A percentile compares a stretch with the other conserved stretches of the same genome.
phyloP scores from a whole-genome alignment of 352 stramenopile genomes.

The Labyrinthula sp. region DNA sequence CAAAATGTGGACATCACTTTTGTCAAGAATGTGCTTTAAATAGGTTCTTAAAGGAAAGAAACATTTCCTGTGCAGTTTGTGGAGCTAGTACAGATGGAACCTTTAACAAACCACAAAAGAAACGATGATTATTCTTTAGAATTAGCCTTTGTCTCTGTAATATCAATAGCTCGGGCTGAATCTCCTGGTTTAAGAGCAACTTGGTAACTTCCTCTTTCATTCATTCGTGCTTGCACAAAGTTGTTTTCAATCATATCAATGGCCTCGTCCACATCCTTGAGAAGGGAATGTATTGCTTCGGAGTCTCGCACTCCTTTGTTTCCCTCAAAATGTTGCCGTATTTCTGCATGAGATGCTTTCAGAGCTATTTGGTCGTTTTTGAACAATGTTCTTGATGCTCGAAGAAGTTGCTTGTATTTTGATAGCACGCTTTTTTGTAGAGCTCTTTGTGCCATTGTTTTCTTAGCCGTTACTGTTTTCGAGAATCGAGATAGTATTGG shows the following conservation, averaged over 20 bases:
- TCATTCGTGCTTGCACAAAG: conserved; percentile 18
- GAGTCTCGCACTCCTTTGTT: conserved; percentile 7
- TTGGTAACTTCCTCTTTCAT: conserved; percentile 18
- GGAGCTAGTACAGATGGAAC: conserved; percentile 17
- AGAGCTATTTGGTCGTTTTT: conserved; percentile 3
- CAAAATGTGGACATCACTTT: conserved; percentile 28
- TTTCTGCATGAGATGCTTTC: background rate
- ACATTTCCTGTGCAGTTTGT: conserved; percentile 14
- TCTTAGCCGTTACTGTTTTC: too few species aligned
- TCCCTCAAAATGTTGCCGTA: conserved; percentile 10
- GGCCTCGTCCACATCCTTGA: conserved; percentile 19
- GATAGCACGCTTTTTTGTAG: too few species aligned
- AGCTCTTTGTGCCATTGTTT: too few species aligned
- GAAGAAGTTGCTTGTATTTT: conserved; percentile 24
- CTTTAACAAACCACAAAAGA: conserved; percentile 15
- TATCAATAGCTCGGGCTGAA: too few species aligned
- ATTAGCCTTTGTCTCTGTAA: too few species aligned
- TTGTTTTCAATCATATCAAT: conserved; percentile 23
- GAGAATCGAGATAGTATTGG: too few species aligned
- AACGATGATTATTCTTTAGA: too few species aligned
- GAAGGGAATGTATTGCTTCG: background rate
- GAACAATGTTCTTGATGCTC: conserved; percentile 9
- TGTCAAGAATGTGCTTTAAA: conserved; percentile 28
- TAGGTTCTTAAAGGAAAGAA: conserved; percentile 7
- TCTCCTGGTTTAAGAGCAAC: conserved; percentile 24